phyloP scores from a whole-genome alignment of 208 protist genomes.

The Leishmania arabica region DNA sequence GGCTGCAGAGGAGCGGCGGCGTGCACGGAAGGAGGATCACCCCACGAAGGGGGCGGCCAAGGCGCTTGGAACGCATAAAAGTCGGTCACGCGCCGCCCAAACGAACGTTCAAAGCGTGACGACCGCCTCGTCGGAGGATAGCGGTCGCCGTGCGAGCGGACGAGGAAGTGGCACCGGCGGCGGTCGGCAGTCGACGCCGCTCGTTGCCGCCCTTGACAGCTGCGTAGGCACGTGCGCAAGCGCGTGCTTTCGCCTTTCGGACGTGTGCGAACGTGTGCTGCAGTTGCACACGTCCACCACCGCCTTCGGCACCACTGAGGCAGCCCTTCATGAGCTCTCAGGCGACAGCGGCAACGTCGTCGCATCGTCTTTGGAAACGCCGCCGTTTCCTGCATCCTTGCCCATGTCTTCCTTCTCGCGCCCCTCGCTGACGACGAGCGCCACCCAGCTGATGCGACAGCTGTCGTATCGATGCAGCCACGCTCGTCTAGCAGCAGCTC shows the following conservation, averaged over 20 bases:
- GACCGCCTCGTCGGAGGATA: background rate
- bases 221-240: background rate
- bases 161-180: background rate
- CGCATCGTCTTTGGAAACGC: background rate
- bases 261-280: background rate
- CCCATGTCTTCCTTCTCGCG: background rate
- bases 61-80: background rate
- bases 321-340: background rate
- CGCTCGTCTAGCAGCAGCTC: slow-evolving; percentile 2
- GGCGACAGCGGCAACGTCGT: background rate
- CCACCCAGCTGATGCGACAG: slow-evolving; percentile 27
- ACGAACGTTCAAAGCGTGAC: background rate
- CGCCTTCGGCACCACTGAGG: background rate
- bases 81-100: background rate
- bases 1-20: slow-evolving; percentile 14
- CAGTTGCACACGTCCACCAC: background rate
- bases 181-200: background rate
- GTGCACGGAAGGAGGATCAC: slow-evolving; percentile 1
- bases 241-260: background rate
- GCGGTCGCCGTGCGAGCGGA: background rate
- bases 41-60: background rate
- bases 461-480: slow-evolving; percentile 24
- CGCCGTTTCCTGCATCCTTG: background rate
- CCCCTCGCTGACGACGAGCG: slow-evolving; percentile 21
- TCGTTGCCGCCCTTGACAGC: background rate